These are phyloP conservation scores for Ceratocystis albifundus DNA, from an alignment of 2,329 filamentous ascomycete species.

Conservation along the genomic window DNA sequence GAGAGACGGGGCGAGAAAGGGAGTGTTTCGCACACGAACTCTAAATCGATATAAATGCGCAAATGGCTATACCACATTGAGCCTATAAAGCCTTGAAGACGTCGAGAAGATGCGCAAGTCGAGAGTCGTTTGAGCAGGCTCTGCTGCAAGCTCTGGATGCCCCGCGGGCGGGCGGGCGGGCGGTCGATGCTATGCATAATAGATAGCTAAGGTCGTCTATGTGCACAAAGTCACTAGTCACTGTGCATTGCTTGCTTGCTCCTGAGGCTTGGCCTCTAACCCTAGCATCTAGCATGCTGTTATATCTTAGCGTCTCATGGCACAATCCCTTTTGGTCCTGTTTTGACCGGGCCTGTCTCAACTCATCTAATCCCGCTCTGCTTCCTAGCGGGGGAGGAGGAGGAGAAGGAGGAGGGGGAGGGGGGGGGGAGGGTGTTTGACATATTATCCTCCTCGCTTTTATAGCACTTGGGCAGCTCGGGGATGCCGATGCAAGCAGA, in stretches of 20 bases:
- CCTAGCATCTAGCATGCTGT: background rate
- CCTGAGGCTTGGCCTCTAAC: background rate
- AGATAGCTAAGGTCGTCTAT: no score
- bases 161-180: no score
- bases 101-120: no score
- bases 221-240: no score
- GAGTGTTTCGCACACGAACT: constrained; percentile 2
- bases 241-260: background rate
- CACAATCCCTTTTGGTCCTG: no score
- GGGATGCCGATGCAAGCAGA: background rate
- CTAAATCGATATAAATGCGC: background rate
- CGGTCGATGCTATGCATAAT: no score
- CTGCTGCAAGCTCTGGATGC: no score
- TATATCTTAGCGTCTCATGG: no score
- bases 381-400: background rate
- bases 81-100: background rate
- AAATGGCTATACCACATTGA: background rate
- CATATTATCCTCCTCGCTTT: background rate
- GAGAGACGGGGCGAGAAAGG: background rate
- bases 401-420: no score
- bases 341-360: no score
- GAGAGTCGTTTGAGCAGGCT: no score
- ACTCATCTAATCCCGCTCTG: background rate
- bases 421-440: background rate
- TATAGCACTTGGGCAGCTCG: background rate